These are phyloP conservation scores for Blastosporella zonata DNA, from an alignment of 1,284 basidiomycete genomes.

Conservation along the genomic window DNA sequence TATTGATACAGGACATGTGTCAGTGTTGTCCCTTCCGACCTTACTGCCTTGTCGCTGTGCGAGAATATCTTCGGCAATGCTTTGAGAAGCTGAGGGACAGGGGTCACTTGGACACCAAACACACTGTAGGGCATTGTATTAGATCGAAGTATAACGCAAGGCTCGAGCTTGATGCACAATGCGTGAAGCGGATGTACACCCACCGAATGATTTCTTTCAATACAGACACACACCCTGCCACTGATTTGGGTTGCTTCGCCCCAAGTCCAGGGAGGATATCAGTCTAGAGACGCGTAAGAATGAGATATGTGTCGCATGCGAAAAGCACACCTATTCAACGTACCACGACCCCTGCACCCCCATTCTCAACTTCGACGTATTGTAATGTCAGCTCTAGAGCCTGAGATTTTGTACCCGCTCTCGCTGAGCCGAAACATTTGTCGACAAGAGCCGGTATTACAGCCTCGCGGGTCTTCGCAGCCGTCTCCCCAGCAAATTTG, in stretches of 20 bases:
- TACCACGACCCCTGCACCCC: conserved; percentile 85
- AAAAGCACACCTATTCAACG: conserved; percentile 38
- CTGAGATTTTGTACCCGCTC: conserved; percentile 90
- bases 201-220: conserved; percentile 75
- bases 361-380: conserved; percentile 94
- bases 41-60: conserved; percentile 95
- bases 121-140: conserved; percentile 41
- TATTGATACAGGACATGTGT: conserved; percentile 82
- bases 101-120: conserved; percentile 81
- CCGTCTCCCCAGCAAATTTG: conserved; percentile 88
- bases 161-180: not conserved
- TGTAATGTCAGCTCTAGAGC: conserved; percentile 85
- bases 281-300: conserved; percentile 44
- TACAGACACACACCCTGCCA: conserved; percentile 78
- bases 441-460: conserved; percentile 92
- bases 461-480: conserved; percentile 75
- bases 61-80: conserved; percentile 90
- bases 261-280: conserved; percentile 83
- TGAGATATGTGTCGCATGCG: conserved; percentile 28
- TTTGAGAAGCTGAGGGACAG: conserved; percentile 82
- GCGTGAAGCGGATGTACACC: conserved; percentile 16
- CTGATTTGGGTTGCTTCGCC: conserved; percentile 95
- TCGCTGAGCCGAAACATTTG: conserved; percentile 90
- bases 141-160: not conserved
- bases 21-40: conserved; percentile 85